Conservation (phyloP, 2,329 filamentous ascomycete species). For the Chrysoporthe puriensis region DNA sequence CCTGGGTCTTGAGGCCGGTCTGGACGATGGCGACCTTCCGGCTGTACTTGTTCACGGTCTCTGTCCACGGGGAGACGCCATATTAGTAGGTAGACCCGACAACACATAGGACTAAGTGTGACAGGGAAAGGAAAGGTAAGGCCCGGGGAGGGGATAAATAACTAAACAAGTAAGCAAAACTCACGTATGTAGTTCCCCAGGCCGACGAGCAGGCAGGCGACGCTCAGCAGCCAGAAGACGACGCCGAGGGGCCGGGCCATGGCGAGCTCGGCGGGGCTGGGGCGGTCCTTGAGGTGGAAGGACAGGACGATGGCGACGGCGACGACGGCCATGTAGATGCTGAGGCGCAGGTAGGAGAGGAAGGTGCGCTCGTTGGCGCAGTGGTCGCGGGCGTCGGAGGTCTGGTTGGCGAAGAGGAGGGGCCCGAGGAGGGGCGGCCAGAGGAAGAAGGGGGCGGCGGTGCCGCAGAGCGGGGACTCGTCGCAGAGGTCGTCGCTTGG, state of each 20-base stretch:
- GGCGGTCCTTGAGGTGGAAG: conserved; percentile 82
- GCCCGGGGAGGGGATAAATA: neutral
- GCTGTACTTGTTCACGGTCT: conserved; percentile 79
- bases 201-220: conserved; percentile 77
- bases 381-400: conserved; percentile 76
- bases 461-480: neutral
- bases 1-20: conserved; percentile 89
- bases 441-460: conserved; percentile 53
- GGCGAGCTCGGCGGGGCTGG: conserved; percentile 70
- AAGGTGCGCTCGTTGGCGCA: conserved; percentile 84
- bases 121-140: too few species aligned
- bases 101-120: too few species aligned
- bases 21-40: conserved; percentile 82
- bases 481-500: conserved; percentile 9
- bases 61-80: conserved; percentile 36
- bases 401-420: conserved; percentile 74
- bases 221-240: conserved; percentile 82
- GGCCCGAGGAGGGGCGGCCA: conserved; percentile 67
- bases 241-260: conserved; percentile 84
- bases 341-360: conserved; percentile 86
- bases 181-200: conserved; percentile 82
- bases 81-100: too few species aligned
- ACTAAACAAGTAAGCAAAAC: neutral
- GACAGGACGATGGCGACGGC: conserved; percentile 88
- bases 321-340: conserved; percentile 89